Conservation (phyloP, 2,329 filamentous ascomycete genomes). For the Tolypocladium pustulatum region DNA sequence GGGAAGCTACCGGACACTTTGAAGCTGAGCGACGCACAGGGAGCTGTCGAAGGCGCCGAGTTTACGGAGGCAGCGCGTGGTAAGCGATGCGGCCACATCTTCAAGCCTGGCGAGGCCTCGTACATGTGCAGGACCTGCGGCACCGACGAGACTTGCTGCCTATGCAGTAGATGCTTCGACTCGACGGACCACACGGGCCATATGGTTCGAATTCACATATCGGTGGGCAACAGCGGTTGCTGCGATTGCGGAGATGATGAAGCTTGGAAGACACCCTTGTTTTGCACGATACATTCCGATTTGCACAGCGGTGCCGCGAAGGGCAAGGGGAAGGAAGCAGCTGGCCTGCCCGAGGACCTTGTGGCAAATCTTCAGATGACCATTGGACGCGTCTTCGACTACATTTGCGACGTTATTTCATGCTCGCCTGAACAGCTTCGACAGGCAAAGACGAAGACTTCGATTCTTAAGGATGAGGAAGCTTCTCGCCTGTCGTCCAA, state of each 20-base stretch:
- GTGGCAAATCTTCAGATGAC: slow-evolving; percentile 73
- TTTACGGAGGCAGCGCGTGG: slow-evolving; percentile 87
- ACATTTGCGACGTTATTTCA: slow-evolving; percentile 94
- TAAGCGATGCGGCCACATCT: slow-evolving; percentile 94
- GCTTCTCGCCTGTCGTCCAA: slow-evolving; percentile 61
- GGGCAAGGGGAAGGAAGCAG: slow-evolving; percentile 49
- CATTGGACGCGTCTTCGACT: slow-evolving; percentile 77
- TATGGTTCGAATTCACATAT: slow-evolving; percentile 80
- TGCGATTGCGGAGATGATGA: slow-evolving; percentile 96
- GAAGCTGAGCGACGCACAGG: slow-evolving; percentile 80
- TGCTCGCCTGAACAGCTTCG: slow-evolving; percentile 94
- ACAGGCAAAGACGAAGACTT: slow-evolving; percentile 70
- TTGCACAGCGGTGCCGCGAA: slow-evolving; percentile 37
- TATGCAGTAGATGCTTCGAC: slow-evolving; percentile 92
- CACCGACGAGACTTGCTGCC: slow-evolving; percentile 86
- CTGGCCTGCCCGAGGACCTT: slow-evolving; percentile 62
- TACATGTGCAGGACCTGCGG: slow-evolving; percentile 93
- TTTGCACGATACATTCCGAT: slow-evolving; percentile 87
- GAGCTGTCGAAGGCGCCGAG: slow-evolving; percentile 85
- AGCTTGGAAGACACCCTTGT: slow-evolving; percentile 79
- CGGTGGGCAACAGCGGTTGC: slow-evolving; percentile 85
- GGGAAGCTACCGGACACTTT: slow-evolving; percentile 56
- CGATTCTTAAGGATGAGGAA: slow-evolving; percentile 71
- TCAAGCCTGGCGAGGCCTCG: slow-evolving; percentile 85
- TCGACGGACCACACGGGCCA: slow-evolving; percentile 91